phyloP scores from a whole-genome alignment of 768 basidiomycete species.

The Polyporus arcularius region DNA sequence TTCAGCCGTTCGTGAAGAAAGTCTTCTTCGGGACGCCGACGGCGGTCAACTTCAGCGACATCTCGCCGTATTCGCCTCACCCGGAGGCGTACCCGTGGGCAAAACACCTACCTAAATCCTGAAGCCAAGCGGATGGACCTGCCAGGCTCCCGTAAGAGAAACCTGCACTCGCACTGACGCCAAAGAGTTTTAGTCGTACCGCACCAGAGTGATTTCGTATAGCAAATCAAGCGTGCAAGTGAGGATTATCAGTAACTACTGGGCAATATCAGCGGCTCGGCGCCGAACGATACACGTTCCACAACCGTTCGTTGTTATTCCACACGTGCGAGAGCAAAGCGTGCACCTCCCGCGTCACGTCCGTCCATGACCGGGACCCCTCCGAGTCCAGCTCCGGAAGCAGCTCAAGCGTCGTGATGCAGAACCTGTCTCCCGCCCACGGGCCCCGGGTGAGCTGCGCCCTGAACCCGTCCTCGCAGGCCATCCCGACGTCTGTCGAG shows the following conservation, averaged over 20 bases:
- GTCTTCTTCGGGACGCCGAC: constrained; percentile 9
- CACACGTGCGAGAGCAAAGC: not conserved
- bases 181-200: no score
- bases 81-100: constrained; percentile 13
- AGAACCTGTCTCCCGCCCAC: constrained; percentile 11
- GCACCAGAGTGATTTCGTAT: no score
- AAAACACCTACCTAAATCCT: not conserved
- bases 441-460: not conserved
- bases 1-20: constrained; percentile 7
- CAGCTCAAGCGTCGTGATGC: not conserved
- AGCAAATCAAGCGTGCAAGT: no score
- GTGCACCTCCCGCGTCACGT: not conserved
- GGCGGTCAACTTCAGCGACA: constrained; percentile 9
- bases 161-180: no score
- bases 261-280: no score
- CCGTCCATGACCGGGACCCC: not conserved
- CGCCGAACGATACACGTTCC: not conserved
- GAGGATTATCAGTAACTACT: no score
- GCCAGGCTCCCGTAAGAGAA: no score
- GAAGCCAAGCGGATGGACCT: not conserved
- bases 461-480: not conserved
- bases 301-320: not conserved
- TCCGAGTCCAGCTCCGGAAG: not conserved
- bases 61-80: constrained; percentile 7
- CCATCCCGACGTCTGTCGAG: not conserved